Evolutionary conservation across 805 yeast genomes (phyloP).

Genomic region (Danielozyma ontarioensis): DNA sequence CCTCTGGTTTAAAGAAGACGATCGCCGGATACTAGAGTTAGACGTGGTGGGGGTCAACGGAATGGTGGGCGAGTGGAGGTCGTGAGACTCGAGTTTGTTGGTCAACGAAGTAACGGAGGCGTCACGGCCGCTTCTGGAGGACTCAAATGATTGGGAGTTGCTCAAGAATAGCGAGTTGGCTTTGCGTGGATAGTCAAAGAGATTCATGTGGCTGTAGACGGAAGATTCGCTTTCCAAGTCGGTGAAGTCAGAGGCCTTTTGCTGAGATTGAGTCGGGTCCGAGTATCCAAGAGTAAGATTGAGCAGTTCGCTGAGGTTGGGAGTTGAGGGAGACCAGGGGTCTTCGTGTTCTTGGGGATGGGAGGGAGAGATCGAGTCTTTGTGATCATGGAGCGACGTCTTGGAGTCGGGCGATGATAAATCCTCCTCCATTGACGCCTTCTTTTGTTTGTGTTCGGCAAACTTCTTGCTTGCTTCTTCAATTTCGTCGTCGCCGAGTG

Average conservation of each 20-base stretch:
- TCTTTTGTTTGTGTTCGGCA: conserved; percentile 23
- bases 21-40: background rate
- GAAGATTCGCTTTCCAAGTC: conserved; percentile 22
- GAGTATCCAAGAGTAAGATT: background rate
- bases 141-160: background rate
- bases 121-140: conserved; percentile 3
- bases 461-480: conserved; percentile 24
- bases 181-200: conserved; percentile 8
- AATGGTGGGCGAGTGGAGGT: conserved; percentile 14
- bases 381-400: background rate
- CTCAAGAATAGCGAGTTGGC: conserved; percentile 13
- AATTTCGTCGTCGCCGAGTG: conserved; percentile 16
- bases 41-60: background rate
- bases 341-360: background rate
- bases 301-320: background rate
- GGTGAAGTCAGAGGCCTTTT: conserved; percentile 5
- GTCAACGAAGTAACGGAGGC: conserved; percentile 21
- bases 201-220: conserved; percentile 4
- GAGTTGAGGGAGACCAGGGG: background rate
- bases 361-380: background rate
- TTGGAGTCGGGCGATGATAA: background rate
- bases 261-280: background rate
- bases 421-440: background rate
- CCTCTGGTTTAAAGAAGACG: conserved; percentile 2
- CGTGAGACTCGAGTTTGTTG: conserved; percentile 23